Base-by-base conservation (phyloP, 179 eudicot species). In the Spinacia oleracea region DNA sequence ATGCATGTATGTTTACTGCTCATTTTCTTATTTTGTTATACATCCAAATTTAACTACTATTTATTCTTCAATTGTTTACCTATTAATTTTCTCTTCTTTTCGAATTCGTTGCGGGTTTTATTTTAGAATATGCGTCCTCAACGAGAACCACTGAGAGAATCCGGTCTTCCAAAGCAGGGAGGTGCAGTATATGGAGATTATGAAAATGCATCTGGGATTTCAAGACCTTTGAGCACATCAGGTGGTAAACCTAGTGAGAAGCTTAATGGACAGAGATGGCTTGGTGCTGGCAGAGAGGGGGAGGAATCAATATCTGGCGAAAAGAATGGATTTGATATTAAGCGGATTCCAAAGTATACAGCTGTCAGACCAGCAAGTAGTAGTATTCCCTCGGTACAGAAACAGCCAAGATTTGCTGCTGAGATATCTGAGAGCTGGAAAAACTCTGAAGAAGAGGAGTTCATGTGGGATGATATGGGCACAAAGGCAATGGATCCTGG, bases 361-460 rank as follows among this genome's bases (percentile, higher is more conserved):
- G 78, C 86, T 42, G 78, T 83, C 62, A 81, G 80, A 70, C 75
- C 82, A 62, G 81, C 82, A 58, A 86, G 79, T 59, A 67, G 73
- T 76, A 77, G 76, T 73, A 40, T 83, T 58, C 88, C 82, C 18
- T 72, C 87, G 64, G 64, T 74, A 63, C 87, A 78, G 65, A 86
- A 75, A 73, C 69, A 86, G 64, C 82, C 85, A 68, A 88, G 88
- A 88, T 86, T 83, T 73, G 79, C 79, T 68, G 78, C 81, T 46
- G 97, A 80, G 71, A 45, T 89, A 58, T 85, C 89, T 79, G 78
- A 73, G 81, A 93, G 90, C 89, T 93, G 99, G 99, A 90, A 93
- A 84, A 86, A 90, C 86, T 89, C 97, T 63, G 98, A 93, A 77
- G 99, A 96, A 80, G 97, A 93, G 89, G 98, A 96, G 89, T 96